phyloP scores from a whole-genome alignment of 306 rosid species.

The Chamaecrista fasciculata region DNA sequence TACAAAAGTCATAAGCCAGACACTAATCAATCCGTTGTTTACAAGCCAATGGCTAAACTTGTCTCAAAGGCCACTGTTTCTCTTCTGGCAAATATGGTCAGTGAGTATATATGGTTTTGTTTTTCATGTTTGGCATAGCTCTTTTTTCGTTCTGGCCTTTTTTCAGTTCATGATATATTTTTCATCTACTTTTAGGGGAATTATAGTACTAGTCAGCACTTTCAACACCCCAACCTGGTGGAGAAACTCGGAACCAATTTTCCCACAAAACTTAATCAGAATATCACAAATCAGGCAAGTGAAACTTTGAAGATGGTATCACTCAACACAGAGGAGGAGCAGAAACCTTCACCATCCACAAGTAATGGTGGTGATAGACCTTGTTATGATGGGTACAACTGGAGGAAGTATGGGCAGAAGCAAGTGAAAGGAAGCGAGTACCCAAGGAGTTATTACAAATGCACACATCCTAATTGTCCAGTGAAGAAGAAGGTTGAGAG shows the following conservation, averaged over 20 bases:
- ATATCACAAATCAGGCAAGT: constrained; percentile 31
- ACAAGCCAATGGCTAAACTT: constrained; percentile 82
- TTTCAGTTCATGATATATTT: neutral
- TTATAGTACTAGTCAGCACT: constrained; percentile 42
- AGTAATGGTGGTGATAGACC: constrained; percentile 57
- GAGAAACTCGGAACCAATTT: constrained; percentile 42
- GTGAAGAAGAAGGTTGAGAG: constrained; percentile 96
- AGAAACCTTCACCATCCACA: constrained; percentile 42
- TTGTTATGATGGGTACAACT: constrained; percentile 90
- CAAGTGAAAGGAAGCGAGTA: constrained; percentile 97
- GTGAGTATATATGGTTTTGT: constrained; percentile 19
- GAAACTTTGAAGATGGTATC: constrained; percentile 43
- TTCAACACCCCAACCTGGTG: constrained; percentile 38
- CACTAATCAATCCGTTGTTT: constrained; percentile 48
- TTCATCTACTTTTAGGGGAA: constrained; percentile 56
- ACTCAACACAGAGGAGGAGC: constrained; percentile 54
- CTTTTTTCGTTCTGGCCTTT: too few relatives aligned
- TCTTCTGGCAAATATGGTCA: constrained; percentile 79
- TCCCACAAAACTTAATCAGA: constrained; percentile 43
- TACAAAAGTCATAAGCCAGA: constrained; percentile 47
- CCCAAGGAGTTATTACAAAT: constrained; percentile 90
- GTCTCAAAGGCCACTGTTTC: constrained; percentile 83
- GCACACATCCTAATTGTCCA: constrained; percentile 89
- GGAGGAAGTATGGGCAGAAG: constrained; percentile 99
- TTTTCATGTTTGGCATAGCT: neutral